Evolutionary conservation across 257 asterid species (phyloP).

Genomic region (Leptodermis oblonga): DNA sequence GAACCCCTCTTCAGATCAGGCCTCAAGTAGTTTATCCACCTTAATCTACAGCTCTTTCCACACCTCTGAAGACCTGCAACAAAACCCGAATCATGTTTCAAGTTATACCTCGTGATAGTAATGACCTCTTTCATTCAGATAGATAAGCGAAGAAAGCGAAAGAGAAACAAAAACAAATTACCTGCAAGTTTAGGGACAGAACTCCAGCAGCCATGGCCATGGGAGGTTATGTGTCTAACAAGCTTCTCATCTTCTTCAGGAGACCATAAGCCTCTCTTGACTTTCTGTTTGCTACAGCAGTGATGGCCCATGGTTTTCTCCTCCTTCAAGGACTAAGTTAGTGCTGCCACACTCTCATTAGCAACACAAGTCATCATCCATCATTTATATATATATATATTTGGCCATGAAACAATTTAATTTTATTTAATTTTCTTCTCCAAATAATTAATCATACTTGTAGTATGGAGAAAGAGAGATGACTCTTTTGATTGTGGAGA

Average conservation of each 20-base stretch:
- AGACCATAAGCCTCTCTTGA: conserved; percentile 91
- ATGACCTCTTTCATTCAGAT: no score
- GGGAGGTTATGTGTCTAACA: conserved; percentile 47
- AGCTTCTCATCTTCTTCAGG: conserved; percentile 96
- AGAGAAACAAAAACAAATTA: no score
- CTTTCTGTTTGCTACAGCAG: conserved; percentile 95
- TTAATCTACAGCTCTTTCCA: conserved; percentile 85
- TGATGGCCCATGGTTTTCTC: conserved; percentile 66
- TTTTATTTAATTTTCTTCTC: conserved; percentile 14
- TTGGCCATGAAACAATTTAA: not conserved
- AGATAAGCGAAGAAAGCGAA: not conserved
- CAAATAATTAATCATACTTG: conserved; percentile 14
- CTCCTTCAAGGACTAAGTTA: not conserved
- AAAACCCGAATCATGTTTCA: not conserved
- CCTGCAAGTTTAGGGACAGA: conserved; percentile 87
- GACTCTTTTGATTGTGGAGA: not conserved
- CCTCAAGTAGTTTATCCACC: conserved; percentile 90
- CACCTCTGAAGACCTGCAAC: conserved; percentile 77
- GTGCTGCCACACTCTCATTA: conserved; percentile 5
- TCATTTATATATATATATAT: conserved; percentile 17
- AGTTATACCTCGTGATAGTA: not conserved
- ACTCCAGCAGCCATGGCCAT: conserved; percentile 98
- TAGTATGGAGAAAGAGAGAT: not conserved
- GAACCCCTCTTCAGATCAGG: conserved; percentile 94
- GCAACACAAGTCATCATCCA: conserved; percentile 17